Conservation (phyloP, 371 early-diverging fungal genomes). For the Paraphysoderma sedebokerense region DNA sequence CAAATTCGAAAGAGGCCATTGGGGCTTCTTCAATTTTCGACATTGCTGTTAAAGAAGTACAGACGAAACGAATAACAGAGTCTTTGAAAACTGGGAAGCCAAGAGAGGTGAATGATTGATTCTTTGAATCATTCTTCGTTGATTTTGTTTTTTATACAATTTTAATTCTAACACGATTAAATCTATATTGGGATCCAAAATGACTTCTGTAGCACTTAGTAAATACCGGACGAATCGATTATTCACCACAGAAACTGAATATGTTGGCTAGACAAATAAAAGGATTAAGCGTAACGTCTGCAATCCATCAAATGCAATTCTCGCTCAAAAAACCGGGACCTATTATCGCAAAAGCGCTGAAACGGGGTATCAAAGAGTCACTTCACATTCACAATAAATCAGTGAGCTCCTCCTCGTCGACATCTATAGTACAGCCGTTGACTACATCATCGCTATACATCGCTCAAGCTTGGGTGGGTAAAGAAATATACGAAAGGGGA, state of each 20-base stretch:
- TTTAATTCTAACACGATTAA: too few species aligned
- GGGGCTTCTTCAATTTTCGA: too few species aligned
- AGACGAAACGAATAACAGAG: too few species aligned
- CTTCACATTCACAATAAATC: conserved; percentile 31
- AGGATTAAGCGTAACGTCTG: conserved; percentile 55
- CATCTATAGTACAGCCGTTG: not conserved
- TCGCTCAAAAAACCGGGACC: conserved; percentile 58
- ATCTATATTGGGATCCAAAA: too few species aligned
- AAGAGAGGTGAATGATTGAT: too few species aligned
- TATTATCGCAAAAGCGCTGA: conserved; percentile 47
- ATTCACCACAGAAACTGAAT: conserved; percentile 57
- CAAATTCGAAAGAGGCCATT: too few species aligned
- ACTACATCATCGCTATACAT: conserved; percentile 5
- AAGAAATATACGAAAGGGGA: conserved; percentile 54
- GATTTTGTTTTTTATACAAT: too few species aligned
- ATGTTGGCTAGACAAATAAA: conserved; percentile 72
- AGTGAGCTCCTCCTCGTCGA: not conserved
- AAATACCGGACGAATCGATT: conserved; percentile 14
- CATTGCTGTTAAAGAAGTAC: too few species aligned
- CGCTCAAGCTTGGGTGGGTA: conserved; percentile 77
- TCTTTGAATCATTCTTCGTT: too few species aligned
- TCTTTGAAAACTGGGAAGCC: too few species aligned
- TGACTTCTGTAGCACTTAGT: too few species aligned
- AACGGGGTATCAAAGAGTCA: conserved; percentile 46
- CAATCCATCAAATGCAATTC: conserved; percentile 74